Base-by-base conservation (phyloP, 192 early-diverging fungal species). In the Spinellus fusiger region DNA sequence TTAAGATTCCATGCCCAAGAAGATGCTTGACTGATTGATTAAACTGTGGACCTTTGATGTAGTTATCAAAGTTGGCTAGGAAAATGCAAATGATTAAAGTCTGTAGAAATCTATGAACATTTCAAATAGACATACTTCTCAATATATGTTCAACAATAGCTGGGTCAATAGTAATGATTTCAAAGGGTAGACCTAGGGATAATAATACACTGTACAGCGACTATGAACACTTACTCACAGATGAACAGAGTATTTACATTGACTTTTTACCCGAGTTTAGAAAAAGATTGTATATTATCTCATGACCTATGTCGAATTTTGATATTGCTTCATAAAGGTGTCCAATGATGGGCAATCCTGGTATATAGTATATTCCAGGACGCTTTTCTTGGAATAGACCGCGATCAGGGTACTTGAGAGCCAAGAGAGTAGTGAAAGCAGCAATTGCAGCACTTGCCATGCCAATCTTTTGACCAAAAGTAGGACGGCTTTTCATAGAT, bases 1-100 rank as follows among this genome's bases (percentile, higher is more conserved):
- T 85, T 54, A 89, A 88, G 55, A 88, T 88, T 22, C 86, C 86
- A 38, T 77, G 66, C 10, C 86, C 86, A 4, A 88, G 57, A 34
- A 86, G 59, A 33, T 80, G 75, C 8, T 76, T 65, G 9, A 77
- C 66, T 27, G 70, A 67, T 10, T 46, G 61, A 28, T 72, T 63
- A 20, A 80, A 80, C 22, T 61, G 56, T 3, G 76, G 70, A 22
- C 79, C 77, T 25, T 70, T 70, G 56, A 59, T 37, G 20, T 68
- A 68, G 58, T 68, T 68, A 20, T 68, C 66, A 37, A 68, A 68
- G 32, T 62, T 62, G 50, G 32, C 61, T 62, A 33, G n/a, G 23
- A 3, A 51, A 32, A 23, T 15, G 26, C 31, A 55, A 44, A 26
- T 1, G 28, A 13, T 40, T 13, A 25, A 28, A 52, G 5, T 28